Conservation (phyloP, 345 rosid species). For the Ceriops tagal region DNA sequence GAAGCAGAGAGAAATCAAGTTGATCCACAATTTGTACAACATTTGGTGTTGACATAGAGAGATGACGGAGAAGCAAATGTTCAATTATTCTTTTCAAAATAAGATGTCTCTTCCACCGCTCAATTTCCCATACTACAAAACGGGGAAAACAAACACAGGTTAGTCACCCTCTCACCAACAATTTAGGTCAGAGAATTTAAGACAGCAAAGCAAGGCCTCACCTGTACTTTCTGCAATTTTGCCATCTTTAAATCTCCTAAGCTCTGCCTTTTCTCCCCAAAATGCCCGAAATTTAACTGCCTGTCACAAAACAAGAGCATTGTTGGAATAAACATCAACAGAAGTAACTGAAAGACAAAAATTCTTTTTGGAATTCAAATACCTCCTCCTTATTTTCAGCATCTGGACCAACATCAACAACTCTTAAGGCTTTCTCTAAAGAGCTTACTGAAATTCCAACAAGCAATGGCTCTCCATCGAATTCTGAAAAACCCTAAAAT, state of each 20-base stretch:
- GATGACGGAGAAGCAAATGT: conserved; percentile 56
- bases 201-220: conserved; percentile 27
- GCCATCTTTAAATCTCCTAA: conserved; percentile 91
- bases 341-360: neutral
- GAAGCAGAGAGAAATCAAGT: conserved; percentile 77
- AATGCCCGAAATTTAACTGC: conserved; percentile 67
- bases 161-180: conserved; percentile 10
- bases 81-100: conserved; percentile 71
- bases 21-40: conserved; percentile 71
- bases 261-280: conserved; percentile 93
- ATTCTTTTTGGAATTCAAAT: conserved; percentile 3
- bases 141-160: conserved; percentile 17
- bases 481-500: conserved; percentile 67
- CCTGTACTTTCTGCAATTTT: conserved; percentile 93
- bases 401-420: conserved; percentile 83
- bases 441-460: conserved; percentile 76
- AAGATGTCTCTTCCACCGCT: conserved; percentile 69
- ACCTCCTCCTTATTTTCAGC: conserved; percentile 95
- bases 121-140: conserved; percentile 72
- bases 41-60: conserved; percentile 49
- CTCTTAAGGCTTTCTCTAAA: conserved; percentile 61
- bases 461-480: conserved; percentile 59
- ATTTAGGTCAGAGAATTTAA: neutral
- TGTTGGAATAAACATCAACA: conserved; percentile 2
- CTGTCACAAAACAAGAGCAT: conserved; percentile 31